Base-by-base conservation (phyloP, 305 asterid genomes). In the Fraxinus floribunda region DNA sequence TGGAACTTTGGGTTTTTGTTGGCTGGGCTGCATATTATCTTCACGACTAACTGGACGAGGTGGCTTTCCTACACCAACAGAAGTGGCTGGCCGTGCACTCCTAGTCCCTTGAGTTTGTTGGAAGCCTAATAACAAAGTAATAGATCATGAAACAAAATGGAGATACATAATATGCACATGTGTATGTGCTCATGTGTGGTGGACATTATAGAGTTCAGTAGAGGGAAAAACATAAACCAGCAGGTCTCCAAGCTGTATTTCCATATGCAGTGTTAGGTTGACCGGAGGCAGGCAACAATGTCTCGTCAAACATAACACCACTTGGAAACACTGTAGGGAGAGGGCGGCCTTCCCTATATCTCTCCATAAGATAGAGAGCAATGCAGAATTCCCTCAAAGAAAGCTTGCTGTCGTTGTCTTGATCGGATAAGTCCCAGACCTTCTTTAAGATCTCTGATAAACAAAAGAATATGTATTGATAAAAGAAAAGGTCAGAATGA, bases 401-500 rank as follows among this genome's bases (percentile, higher is more conserved):
- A 79, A 96, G 98, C 98, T 91, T 94, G 86, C 98, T 92, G 80
- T 96, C 99, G 81, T 94, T 90, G 86, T 96, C 99, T 92, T 94
- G 98, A 87, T 96, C 98, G 55, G 99, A 92, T 84, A 96, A 90
- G 88, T 96, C 98, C 98, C 98, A 96, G 49, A 96, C 97, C 94
- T 92, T 96, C 92, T 81, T 96, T 89, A 96, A 87, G 91, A 96
- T 91, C 89, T 94, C 99, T 96, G 87, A 80, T 38, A 89, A 82
- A 88, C 80, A 85, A 89, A 89, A 86, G 46, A 60, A 13, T 4
- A 34, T 26, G 49, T 64, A 35, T 10, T 52, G 24, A 9, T 85
- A 78, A 74, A 87, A 80, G 78, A 85, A 78, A 77, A 79, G 52
- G 86, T 78, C 71, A 62, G 71, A 22, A 62, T 62, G 71, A 62